A percentile compares a stretch with the other conserved stretches of the same genome.
Conservation (phyloP, 176 grass and related monocot genomes). For the Aegilops tauschii region DNA sequence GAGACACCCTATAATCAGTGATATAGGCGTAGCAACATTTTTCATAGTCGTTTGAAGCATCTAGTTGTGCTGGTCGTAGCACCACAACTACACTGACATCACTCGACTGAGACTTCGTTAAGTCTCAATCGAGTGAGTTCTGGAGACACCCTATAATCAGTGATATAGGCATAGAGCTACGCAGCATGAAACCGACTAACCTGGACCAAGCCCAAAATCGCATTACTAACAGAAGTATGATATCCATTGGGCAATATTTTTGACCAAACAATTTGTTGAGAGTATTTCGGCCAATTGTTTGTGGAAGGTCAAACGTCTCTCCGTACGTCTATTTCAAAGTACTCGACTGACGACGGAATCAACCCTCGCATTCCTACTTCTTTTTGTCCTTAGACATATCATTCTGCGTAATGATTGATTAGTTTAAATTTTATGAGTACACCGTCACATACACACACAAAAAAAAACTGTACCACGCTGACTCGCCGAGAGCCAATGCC, state of each 20-base stretch:
- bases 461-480: neutral
- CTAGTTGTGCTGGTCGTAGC: too few species aligned
- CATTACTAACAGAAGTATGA: neutral
- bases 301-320: neutral
- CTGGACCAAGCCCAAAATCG: neutral
- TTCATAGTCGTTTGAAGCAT: too few species aligned
- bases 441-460: neutral
- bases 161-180: too few species aligned
- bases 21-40: too few species aligned
- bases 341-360: neutral
- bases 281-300: neutral
- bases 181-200: too few species aligned
- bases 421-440: neutral
- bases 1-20: too few species aligned
- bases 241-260: neutral
- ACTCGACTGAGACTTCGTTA: too few species aligned
- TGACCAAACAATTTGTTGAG: neutral
- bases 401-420: neutral
- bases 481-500: neutral
- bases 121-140: too few species aligned
- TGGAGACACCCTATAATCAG: too few species aligned
- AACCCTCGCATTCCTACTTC: neutral
- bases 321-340: neutral
- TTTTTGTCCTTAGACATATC: neutral
- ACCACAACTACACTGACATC: too few species aligned